Base-by-base conservation (phyloP, 2,329 filamentous ascomycete genomes). In the Alternaria metachromatica region DNA sequence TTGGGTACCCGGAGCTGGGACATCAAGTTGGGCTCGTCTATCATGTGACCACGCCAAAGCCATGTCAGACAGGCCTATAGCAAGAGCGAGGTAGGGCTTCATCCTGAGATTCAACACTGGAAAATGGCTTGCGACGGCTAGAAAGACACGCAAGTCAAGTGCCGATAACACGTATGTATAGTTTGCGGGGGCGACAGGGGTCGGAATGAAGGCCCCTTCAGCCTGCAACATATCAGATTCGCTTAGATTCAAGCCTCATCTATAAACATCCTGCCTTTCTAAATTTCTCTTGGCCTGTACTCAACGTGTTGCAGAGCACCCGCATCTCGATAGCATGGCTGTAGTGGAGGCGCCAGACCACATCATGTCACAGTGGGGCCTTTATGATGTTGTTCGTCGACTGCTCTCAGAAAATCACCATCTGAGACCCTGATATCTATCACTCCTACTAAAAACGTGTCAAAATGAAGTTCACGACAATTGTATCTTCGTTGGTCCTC, bases 1-100 rank as follows among this genome's bases (percentile, higher is more conserved):
- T n/a, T 69, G 61, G 10, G 73, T 72, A 5, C 68, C 70, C 4
- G 66, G 44, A 33, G 69, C 69, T 25, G 71, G 73, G 23, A 71
- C 71, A 21, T 67, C 63, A 28, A 70, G 48, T 37, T 51, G 41
- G 18, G 61, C 62, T 65, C 64, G 70, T 25, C 64, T 65, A 33
- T 58, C 58, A 28, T 60, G 49, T n/a, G 75, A 72, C 30, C 58
- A 65, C 18, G 73, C 69, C 55, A 72, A 65, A 12, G 63, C 66
- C n/a, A 72, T 37, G 55, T 65, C 70, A 57, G 63, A 71, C 25
- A 76, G 48, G 25, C 66, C 64, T 37, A 63, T 65, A 26, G 66
- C 59, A 55, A 69, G 62, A 48, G 67, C 50, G 54, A 71, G 62
- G 44, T 68, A 63, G 10, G 60, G 64, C 62, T 69, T 76, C 75